These are phyloP conservation scores for Triangularia setosa DNA, from an alignment of 2,329 filamentous ascomycete species.

Conservation along the genomic window DNA sequence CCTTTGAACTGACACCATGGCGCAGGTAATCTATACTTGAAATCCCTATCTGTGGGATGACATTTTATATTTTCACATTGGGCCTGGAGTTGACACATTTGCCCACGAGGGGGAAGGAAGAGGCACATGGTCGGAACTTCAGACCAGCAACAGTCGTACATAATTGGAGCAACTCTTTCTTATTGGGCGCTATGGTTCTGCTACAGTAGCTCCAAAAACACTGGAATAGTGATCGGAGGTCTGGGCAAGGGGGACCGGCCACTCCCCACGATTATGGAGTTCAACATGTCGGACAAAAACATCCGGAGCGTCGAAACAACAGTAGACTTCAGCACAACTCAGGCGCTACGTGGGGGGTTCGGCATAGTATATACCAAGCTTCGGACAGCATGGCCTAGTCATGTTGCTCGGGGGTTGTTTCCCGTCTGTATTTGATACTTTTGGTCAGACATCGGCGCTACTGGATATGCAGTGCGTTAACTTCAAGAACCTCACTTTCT, in stretches of 20 bases:
- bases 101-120: background rate
- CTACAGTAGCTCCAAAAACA: background rate
- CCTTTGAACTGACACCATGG: background rate
- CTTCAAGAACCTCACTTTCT: constrained; percentile 19
- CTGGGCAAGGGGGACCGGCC: no score
- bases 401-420: constrained; percentile 15
- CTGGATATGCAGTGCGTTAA: background rate
- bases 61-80: no score
- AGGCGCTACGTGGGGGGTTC: background rate
- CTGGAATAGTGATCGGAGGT: background rate
- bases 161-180: background rate
- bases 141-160: background rate
- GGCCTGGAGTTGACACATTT: background rate
- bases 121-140: background rate
- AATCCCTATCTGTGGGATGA: background rate
- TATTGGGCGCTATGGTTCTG: background rate
- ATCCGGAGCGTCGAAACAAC: background rate
- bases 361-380: constrained; percentile 14
- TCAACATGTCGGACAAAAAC: background rate
- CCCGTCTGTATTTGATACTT: background rate
- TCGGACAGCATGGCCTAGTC: constrained; percentile 17
- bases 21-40: background rate
- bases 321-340: background rate
- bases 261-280: background rate
- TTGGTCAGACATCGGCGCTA: background rate